Evolutionary conservation across 2,329 filamentous ascomycete species (phyloP), one percentile per base, ranked within the genome.

Genomic region (Sporothrix inflata): DNA sequence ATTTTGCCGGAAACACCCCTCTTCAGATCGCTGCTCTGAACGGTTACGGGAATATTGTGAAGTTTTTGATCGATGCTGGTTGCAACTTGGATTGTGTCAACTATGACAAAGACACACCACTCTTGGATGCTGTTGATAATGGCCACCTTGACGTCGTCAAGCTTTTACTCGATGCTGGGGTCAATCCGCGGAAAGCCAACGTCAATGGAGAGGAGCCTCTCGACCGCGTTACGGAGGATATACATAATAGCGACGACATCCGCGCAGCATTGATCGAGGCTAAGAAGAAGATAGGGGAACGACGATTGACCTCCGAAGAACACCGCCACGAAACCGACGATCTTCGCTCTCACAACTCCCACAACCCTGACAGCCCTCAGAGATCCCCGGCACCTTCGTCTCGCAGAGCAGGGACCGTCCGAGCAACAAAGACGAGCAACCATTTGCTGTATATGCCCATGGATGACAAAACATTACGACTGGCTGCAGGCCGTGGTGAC

Each of bases 81-180:
- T 97, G 94, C 81, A 91, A 93, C 71, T 87, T 96, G 61, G 92
- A 98, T 78, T 95, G 88, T 77, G 84, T 90, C 72, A 90, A 92
- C 77, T 90, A 93, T 77, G 91, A 94, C 77, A 94, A 93, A 78
- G 96, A 99, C 78, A 98, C 96, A 0, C 96, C 96, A 38, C 86
- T 99, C 47, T 91, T 99, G 70, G 96, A 99, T 83, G 96, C 96
- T 5, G 94, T 98, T 38, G 96, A 98, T 77, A 99, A 99, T 78
- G 93, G 93, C 0, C 94, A 99, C 79, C 80, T 97, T 8, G 92
- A 92, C 21, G 95, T 98, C 4, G 92, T 99, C 55, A 93, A 90
- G 77, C 85, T 97, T 11, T 84, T 99, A 45, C 85, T 99, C 2
- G 89, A 92, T 71, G 91, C 94, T 72, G 95, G 94, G 12, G 95